A percentile compares a stretch with the other conserved stretches of the same genome.
phyloP scores from a whole-genome alignment of 768 basidiomycete species.

The Mycena belliarum region DNA sequence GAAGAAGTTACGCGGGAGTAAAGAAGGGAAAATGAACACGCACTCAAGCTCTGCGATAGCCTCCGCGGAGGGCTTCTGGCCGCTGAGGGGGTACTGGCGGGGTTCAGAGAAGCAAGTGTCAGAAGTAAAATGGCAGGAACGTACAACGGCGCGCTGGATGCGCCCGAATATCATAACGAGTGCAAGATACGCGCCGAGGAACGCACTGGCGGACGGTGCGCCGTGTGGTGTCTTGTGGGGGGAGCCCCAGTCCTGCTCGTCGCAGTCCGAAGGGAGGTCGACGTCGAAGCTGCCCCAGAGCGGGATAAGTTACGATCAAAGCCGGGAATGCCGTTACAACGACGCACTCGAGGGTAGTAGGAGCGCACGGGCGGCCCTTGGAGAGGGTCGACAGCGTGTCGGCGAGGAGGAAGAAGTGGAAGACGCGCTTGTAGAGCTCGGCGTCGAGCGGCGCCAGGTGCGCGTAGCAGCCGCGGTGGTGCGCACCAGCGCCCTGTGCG shows the following conservation, averaged over 20 bases:
- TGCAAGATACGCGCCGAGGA: not conserved
- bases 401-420: constrained; percentile 42
- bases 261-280: constrained; percentile 61
- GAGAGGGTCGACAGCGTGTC: constrained; percentile 44
- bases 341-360: constrained; percentile 68
- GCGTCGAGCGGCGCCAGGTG: constrained; percentile 39
- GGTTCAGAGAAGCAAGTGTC: not conserved
- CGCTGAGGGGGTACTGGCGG: constrained; percentile 7
- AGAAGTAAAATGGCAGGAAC: not conserved
- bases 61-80: not conserved
- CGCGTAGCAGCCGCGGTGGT: constrained; percentile 41
- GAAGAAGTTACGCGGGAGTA: no score
- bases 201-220: constrained; percentile 1
- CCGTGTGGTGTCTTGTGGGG: not conserved
- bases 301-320: not conserved
- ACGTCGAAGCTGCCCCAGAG: constrained; percentile 53
- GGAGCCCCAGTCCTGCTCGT: constrained; percentile 11
- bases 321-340: no score
- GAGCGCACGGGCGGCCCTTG: constrained; percentile 62
- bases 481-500: constrained; percentile 62
- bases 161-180: constrained; percentile 8
- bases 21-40: not conserved
- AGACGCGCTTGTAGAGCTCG: constrained; percentile 61
- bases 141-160: constrained; percentile 7
- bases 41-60: constrained; percentile 7